Conservation (phyloP, 768 basidiomycete genomes). For the Jaapia argillacea region DNA sequence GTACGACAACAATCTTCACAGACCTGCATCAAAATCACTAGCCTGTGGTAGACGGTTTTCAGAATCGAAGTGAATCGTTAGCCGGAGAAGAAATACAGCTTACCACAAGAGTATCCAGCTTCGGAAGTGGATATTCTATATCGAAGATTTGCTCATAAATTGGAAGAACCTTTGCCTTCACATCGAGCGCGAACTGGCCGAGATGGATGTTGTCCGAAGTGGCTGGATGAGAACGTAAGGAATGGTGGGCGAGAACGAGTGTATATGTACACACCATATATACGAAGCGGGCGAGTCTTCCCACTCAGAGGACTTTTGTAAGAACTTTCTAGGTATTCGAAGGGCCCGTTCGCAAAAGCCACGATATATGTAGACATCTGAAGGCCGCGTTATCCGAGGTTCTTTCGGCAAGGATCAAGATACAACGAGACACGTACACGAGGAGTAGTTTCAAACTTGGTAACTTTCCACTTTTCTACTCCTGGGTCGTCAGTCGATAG, state of each 20-base stretch:
- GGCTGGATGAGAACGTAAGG: conserved; percentile 30
- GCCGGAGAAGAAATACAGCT: no score
- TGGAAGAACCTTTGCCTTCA: conserved; percentile 73
- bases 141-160: conserved; percentile 92
- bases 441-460: conserved; percentile 74
- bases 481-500: conserved; percentile 27
- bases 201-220: conserved; percentile 79
- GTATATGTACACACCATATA: conserved; percentile 55
- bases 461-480: conserved; percentile 62
- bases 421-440: conserved; percentile 32
- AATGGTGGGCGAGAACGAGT: no score
- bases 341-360: conserved; percentile 77
- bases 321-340: conserved; percentile 61
- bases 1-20: no score
- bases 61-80: no score
- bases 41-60: no score
- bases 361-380: conserved; percentile 85
- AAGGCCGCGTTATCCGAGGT: no score
- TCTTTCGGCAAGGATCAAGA: no score
- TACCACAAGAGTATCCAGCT: conserved; percentile 91
- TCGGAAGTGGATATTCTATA: conserved; percentile 86
- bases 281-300: conserved; percentile 70
- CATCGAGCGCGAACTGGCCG: conserved; percentile 79
- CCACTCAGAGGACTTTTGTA: conserved; percentile 76
- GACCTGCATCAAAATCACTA: conserved; percentile 81